These are phyloP conservation scores for Lactifluus volemus DNA, from an alignment of 768 basidiomycete species.

Conservation along the genomic window DNA sequence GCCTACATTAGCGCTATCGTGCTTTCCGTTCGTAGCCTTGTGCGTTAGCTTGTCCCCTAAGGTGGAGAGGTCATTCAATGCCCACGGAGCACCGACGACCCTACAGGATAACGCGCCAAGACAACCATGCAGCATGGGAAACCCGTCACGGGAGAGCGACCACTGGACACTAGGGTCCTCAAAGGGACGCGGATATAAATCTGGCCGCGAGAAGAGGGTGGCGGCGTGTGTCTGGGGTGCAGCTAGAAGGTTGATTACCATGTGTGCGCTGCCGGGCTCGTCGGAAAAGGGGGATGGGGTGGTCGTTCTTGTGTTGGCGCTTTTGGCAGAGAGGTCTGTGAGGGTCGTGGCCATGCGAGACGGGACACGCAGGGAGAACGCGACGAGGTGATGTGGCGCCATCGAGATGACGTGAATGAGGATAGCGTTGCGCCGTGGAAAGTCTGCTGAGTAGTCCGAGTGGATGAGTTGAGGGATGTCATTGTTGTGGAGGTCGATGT, in stretches of 20 bases:
- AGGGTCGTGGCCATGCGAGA: constrained; percentile 75
- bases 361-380: constrained; percentile 84
- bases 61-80: constrained; percentile 46
- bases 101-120: constrained; percentile 70
- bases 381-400: constrained; percentile 78
- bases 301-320: constrained; percentile 7
- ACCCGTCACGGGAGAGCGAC: constrained; percentile 39
- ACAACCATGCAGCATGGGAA: constrained; percentile 49
- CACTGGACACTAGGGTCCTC: constrained; percentile 30
- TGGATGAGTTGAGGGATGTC: background rate
- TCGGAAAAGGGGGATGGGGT: constrained; percentile 6
- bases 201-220: constrained; percentile 62
- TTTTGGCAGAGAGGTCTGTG: constrained; percentile 23
- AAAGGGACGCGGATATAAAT: constrained; percentile 57
- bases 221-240: constrained; percentile 56
- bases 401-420: constrained; percentile 86
- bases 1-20: constrained; percentile 21
- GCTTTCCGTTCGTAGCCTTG: constrained; percentile 13
- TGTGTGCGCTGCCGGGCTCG: constrained; percentile 33
- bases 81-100: constrained; percentile 51
- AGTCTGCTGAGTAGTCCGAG: background rate
- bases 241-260: constrained; percentile 79
- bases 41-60: constrained; percentile 23
- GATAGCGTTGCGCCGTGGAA: constrained; percentile 92
- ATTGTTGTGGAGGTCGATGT: background rate